phyloP scores from a whole-genome alignment of 2,329 filamentous ascomycete genomes.

The Neofusicoccum umdonicola region DNA sequence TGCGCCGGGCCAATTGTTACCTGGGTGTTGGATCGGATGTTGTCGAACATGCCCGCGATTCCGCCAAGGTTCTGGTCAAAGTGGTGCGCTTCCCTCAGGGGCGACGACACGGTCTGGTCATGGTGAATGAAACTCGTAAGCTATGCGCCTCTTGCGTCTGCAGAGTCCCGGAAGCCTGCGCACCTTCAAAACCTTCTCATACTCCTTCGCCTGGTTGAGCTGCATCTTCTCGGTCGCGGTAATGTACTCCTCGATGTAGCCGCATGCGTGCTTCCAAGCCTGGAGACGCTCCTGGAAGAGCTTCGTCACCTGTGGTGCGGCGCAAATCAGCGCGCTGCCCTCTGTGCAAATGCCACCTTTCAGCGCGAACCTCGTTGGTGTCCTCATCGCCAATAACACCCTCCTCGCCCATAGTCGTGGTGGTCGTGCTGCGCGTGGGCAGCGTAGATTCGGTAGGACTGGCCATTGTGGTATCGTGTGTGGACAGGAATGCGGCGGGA shows the following conservation, averaged over 20 bases:
- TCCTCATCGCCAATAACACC: slow-evolving; percentile 51
- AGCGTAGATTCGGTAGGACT: slow-evolving; percentile 32
- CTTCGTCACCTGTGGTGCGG: slow-evolving; percentile 38
- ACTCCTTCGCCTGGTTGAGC: slow-evolving; percentile 83
- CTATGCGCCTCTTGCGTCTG: not conserved
- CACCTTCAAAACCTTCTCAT: slow-evolving; percentile 89
- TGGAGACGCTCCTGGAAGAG: slow-evolving; percentile 83
- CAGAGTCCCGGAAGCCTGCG: slow-evolving; percentile 12
- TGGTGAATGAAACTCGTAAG: not conserved
- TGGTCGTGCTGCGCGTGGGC: slow-evolving; percentile 26
- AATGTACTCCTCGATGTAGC: slow-evolving; percentile 88
- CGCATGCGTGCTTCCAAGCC: slow-evolving; percentile 94
- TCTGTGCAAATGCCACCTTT: not conserved
- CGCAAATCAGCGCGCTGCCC: slow-evolving; percentile 7
- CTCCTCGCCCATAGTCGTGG: slow-evolving; percentile 38
- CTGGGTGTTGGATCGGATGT: slow-evolving; percentile 86
- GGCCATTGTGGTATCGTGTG: slow-evolving; percentile 26
- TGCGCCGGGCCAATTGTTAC: slow-evolving; percentile 36
- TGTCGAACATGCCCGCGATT: slow-evolving; percentile 87
- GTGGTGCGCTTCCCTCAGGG: slow-evolving; percentile 85
- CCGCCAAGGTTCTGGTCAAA: slow-evolving; percentile 90
- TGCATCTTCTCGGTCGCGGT: slow-evolving; percentile 81
- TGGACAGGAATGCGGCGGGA: not conserved
- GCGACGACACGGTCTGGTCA: slow-evolving; percentile 72
- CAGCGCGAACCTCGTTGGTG: slow-evolving; percentile 40